Conservation (phyloP, 306 rosid species). For the Sophora flavescens region DNA sequence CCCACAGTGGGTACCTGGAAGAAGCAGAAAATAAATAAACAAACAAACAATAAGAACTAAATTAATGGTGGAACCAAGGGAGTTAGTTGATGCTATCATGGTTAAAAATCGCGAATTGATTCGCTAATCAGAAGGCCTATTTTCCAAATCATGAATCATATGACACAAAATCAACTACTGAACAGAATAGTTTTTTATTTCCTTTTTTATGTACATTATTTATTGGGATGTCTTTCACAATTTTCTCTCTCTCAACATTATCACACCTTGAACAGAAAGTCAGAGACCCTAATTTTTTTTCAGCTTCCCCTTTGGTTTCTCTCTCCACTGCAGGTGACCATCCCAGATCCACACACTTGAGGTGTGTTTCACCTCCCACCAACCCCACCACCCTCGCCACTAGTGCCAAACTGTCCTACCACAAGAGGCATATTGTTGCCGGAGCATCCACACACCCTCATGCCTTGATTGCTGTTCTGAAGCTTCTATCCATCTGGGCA, state of each 20-base stretch:
- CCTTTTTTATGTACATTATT: background rate
- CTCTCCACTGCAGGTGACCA: too few species aligned
- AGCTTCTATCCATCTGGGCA: too few species aligned
- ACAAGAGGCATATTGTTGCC: too few species aligned
- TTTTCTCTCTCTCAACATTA: background rate
- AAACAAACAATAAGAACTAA: conserved; percentile 41
- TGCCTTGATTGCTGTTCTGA: too few species aligned
- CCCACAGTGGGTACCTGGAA: conserved; percentile 82
- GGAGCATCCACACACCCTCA: too few species aligned
- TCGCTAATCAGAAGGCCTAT: background rate
- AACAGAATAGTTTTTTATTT: background rate
- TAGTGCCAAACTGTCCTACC: too few species aligned
- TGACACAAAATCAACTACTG: background rate
- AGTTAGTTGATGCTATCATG: conserved; percentile 10
- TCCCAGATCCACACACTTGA: too few species aligned
- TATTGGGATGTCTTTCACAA: background rate
- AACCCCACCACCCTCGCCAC: too few species aligned
- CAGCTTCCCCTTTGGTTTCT: too few species aligned
- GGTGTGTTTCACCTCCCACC: too few species aligned
- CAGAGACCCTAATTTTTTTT: too few species aligned
- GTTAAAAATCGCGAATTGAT: background rate
- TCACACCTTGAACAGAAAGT: too few species aligned
- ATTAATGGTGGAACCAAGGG: conserved; percentile 32
- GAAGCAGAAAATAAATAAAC: conserved; percentile 32
- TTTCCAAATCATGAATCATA: background rate